Percentiles rank a stretch among this genome's conserved stretches.
phyloP scores from a whole-genome alignment of 805 yeast species.

The Sungouiozyma ichnusensis region DNA sequence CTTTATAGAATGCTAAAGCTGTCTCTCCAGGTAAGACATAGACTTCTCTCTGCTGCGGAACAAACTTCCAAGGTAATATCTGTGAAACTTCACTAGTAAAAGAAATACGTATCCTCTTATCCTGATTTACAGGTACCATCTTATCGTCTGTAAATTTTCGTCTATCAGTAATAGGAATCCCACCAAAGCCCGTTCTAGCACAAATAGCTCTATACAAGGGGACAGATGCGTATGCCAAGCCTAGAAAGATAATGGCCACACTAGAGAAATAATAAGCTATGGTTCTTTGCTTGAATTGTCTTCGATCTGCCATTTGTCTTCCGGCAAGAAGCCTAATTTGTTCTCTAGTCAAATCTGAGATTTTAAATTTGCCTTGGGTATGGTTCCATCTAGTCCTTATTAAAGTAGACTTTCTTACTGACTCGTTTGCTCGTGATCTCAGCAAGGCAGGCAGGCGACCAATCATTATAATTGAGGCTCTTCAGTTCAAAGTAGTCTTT shows the following conservation, averaged over 20 bases:
- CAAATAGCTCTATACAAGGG: slow-evolving; percentile 88
- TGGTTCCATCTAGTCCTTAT: background rate
- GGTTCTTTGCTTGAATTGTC: slow-evolving; percentile 36
- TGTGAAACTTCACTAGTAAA: slow-evolving; percentile 91
- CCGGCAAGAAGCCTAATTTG: slow-evolving; percentile 19
- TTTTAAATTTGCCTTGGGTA: slow-evolving; percentile 6
- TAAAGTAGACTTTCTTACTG: background rate
- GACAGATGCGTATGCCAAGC: slow-evolving; percentile 81
- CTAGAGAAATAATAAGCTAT: slow-evolving; percentile 58
- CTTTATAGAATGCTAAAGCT: slow-evolving; percentile 90
- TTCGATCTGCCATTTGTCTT: slow-evolving; percentile 14
- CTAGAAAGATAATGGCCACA: slow-evolving; percentile 58
- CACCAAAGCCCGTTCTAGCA: slow-evolving; percentile 93
- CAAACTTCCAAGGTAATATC: slow-evolving; percentile 86
- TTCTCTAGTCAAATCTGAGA: slow-evolving; percentile 18
- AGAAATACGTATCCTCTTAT: slow-evolving; percentile 67
- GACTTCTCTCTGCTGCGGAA: slow-evolving; percentile 90
- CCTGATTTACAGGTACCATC: slow-evolving; percentile 77
- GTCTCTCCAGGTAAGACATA: slow-evolving; percentile 94
- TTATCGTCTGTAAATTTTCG: slow-evolving; percentile 77
- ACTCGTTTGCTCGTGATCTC: background rate
- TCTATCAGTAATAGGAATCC: slow-evolving; percentile 83
- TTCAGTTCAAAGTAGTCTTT: too few relatives aligned
- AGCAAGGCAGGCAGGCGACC: background rate
- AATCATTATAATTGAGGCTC: background rate